These are phyloP conservation scores for Bolboschoenus planiculmis DNA, from an alignment of 176 grass and related monocot species.

Conservation along the genomic window DNA sequence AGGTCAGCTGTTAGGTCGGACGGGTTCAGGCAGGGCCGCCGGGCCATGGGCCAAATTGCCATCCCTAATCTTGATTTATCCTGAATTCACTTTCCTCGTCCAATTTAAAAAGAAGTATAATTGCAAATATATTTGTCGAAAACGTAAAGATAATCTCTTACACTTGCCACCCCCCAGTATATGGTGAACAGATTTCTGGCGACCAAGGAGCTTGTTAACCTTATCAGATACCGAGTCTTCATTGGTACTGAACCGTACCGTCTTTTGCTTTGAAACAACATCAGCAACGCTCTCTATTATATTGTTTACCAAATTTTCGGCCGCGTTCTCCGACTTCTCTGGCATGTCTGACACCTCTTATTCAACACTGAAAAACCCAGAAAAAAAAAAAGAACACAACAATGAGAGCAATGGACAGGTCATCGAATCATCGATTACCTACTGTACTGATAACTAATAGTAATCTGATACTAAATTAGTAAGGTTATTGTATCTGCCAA, in stretches of 20 bases:
- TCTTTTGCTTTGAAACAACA: conserved; percentile 43
- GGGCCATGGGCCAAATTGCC: too few relatives aligned
- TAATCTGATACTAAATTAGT: not conserved
- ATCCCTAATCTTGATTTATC: not conserved
- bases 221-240: conserved; percentile 33
- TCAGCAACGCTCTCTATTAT: conserved; percentile 59
- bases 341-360: conserved; percentile 32
- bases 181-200: conserved; percentile 41
- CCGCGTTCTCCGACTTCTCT: conserved; percentile 34
- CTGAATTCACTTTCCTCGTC: not conserved
- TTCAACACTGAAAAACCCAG: not conserved
- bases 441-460: not conserved
- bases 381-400: not conserved
- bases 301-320: conserved; percentile 38
- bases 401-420: not conserved
- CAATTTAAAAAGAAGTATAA: not conserved
- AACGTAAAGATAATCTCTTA: conserved; percentile 1
- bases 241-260: conserved; percentile 22
- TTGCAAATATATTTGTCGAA: not conserved
- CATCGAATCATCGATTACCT: not conserved
- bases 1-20: too few relatives aligned
- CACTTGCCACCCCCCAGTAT: conserved; percentile 67
- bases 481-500: not conserved
- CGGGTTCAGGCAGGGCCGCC: too few relatives aligned
- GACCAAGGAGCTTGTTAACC: conserved; percentile 42